Base-by-base conservation (phyloP, 805 yeast genomes). In the Metschnikowia matae region DNA sequence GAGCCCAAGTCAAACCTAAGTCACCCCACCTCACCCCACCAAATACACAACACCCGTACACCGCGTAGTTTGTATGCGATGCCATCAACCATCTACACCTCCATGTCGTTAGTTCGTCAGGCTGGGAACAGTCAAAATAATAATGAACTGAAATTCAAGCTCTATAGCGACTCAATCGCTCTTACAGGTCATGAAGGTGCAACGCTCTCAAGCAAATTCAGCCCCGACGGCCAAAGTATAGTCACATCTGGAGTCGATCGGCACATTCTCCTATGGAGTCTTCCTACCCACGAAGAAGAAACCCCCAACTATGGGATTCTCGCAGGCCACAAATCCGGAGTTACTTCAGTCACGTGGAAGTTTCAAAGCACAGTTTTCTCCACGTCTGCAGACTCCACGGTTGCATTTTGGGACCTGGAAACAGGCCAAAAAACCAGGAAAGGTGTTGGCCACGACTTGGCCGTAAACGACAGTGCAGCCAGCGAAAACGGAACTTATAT, bases 171-270 rank as follows among this genome's bases (percentile, higher is more conserved):
- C 6, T 67, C 68, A 0, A 65, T 78, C 11, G 67, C 68, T 14
- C 62, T 83, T 6, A 74, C 71, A 48, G 83, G 83, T 6, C 86
- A 83, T 56, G 56, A 66, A 13, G 83, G 83, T 0, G 68, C 84
- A 1, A 83, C 83, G 0, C 66, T 80, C 15, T 63, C 81, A 2
- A 75, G 78, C 4, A 68, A 73, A 44, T 85, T 85, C 67, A 81
- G 73, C 59, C 65, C 61, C 2, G 65, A 69, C 23, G 91, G 89
- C 0, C 61, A 68, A 5, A 54, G 65, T 6, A 64, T 85, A 17
- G 91, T 85, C 0, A 74, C 89, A 2, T 85, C 83, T 4, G 87
- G 90, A 2, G 54, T 71, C 15, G 92, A 87, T 58, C 71, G 71
- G 48, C 61, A 69, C n/a, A 67, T 83, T 36, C 67, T 67, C 18